These are phyloP conservation scores for Yarrowia sp. DNA, from an alignment of 805 yeast species.

Conservation along the genomic window DNA sequence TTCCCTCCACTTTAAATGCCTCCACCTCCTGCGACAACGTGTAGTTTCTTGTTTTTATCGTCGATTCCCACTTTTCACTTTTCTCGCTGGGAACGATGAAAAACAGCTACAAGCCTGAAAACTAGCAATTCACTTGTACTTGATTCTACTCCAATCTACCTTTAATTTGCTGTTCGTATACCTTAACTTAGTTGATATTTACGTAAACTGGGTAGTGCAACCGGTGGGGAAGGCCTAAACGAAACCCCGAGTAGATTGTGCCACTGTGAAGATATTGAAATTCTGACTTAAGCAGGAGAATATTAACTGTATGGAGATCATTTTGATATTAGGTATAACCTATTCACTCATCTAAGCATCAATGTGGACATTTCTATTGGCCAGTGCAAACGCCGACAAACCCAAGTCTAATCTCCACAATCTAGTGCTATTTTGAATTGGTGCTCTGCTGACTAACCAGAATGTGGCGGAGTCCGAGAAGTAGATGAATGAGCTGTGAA, in stretches of 20 bases:
- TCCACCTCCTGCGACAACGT: not conserved
- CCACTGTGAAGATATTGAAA: too few species aligned
- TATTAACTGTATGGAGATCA: too few species aligned
- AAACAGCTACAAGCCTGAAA: not conserved
- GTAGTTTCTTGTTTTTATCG: not conserved
- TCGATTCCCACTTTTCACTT: not conserved
- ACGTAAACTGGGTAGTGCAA: not conserved
- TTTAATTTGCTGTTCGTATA: slow-evolving; percentile 10
- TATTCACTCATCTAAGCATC: too few species aligned
- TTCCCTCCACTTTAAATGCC: not conserved
- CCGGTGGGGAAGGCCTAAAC: not conserved
- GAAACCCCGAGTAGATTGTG: not conserved
- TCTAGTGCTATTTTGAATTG: not conserved
- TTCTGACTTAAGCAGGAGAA: too few species aligned
- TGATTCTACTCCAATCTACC: not conserved
- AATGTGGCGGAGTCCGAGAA: not conserved
- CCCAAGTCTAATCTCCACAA: not conserved
- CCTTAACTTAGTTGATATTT: not conserved
- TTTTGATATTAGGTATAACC: too few species aligned
- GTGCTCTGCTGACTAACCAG: not conserved
- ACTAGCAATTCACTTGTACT: not conserved
- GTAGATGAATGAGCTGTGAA: too few species aligned
- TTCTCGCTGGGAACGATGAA: not conserved
- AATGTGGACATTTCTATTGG: not conserved
- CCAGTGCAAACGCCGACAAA: not conserved